Base-by-base conservation (phyloP, 345 rosid species). In the Sonneratia alba region DNA sequence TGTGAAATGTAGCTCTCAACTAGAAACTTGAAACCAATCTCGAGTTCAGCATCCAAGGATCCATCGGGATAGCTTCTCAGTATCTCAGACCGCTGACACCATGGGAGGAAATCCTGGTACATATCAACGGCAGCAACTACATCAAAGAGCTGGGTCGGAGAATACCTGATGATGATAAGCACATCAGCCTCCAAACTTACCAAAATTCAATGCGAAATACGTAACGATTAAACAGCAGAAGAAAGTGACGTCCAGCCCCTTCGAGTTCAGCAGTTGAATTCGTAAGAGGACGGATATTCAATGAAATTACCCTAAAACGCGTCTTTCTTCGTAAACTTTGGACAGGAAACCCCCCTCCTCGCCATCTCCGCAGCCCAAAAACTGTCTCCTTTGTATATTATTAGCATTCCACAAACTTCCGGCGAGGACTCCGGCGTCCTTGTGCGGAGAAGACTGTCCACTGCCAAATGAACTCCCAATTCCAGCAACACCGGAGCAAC, bases 301-400 rank as follows among this genome's bases (percentile, higher is more conserved):
- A 49, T 61, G 40, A 38, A 79, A 71, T 77, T 90, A 92, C 96
- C 98, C 97, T 72, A 95, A 53, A 19, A 89, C 87, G 70, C 85
- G 89, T 66, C 90, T 82, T 78, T 95, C 98, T 79, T 95, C 90
- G 34, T 92, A 89, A 74, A 90, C 87, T 71, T 87, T 95, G 0
- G 99, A 92, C 69, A 95, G 73, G 78, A 79, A 89, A 70, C 86
- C 80, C 18, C 89, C 94, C 80, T 92, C 98, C 74, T 95, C 99
- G 0, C 93, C 97, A 63, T 95, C 97, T 32, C 99, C 97, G 37
- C 97, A 92, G 8, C 99, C 99, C 65, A 95, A 85, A 86, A 95
- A 90, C 71, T 71, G 83, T 80, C 95, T 87, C 70, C 77, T 85
- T 48, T 85, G 98, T 68, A 76, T 7, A 51, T 62, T 32, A 36